These are phyloP conservation scores for Botryotinia calthae DNA, from an alignment of 2,329 filamentous ascomycete species.

Conservation along the genomic window DNA sequence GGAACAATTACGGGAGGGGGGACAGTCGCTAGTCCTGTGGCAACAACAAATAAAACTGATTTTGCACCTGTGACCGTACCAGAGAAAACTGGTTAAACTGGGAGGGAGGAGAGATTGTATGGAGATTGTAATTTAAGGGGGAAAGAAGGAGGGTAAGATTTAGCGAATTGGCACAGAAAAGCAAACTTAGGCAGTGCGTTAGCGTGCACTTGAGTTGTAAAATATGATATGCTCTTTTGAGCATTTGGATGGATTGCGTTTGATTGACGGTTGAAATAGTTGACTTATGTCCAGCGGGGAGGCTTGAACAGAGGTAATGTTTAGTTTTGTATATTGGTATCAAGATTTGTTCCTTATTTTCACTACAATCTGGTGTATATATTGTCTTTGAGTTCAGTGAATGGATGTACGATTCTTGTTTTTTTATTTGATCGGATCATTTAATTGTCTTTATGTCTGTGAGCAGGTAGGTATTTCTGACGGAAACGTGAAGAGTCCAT, in stretches of 20 bases:
- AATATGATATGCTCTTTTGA: background rate
- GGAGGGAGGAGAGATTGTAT: background rate
- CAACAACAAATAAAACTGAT: background rate
- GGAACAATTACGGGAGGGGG: conserved; percentile 30
- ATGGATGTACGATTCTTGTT: background rate
- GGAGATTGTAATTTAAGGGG: background rate
- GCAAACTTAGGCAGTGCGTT: background rate
- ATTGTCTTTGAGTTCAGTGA: background rate
- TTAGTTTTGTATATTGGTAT: conserved; percentile 3
- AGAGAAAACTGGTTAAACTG: conserved; percentile 1
- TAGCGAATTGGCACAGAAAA: background rate
- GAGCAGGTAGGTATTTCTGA: background rate
- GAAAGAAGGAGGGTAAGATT: background rate
- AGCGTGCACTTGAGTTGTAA: background rate
- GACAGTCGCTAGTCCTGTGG: conserved; percentile 31
- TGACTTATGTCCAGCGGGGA: background rate
- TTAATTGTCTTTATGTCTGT: background rate
- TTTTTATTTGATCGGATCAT: background rate
- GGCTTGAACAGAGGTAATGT: background rate
- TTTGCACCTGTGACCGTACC: background rate
- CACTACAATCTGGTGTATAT: background rate
- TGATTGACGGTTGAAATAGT: background rate
- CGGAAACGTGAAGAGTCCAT: background rate
- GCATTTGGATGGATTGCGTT: background rate
- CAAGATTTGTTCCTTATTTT: background rate